Conservation (phyloP, 768 basidiomycete genomes). For the Asterophora lycoperdoides region DNA sequence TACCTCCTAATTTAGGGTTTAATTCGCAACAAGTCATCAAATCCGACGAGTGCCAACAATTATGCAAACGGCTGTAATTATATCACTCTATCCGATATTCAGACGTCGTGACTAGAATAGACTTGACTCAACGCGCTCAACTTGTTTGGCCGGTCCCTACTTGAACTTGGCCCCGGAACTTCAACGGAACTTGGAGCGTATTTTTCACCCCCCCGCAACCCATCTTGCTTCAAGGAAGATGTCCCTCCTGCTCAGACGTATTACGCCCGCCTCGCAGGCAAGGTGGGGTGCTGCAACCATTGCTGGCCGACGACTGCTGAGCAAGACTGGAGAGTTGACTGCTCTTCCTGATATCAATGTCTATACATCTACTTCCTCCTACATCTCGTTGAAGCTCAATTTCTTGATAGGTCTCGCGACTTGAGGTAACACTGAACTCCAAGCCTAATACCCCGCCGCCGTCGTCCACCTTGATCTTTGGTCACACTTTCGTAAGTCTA, state of each 20-base stretch:
- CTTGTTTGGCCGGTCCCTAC: not conserved
- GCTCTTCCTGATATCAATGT: conserved; percentile 35
- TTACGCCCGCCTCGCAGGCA: conserved; percentile 5
- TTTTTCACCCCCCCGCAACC: not conserved
- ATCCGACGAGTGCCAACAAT: too few relatives aligned
- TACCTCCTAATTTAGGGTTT: too few relatives aligned
- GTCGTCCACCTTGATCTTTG: conserved; percentile 70
- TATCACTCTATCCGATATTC: too few relatives aligned
- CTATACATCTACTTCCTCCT: not conserved
- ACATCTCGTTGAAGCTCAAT: not conserved
- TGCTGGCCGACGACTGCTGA: conserved; percentile 11
- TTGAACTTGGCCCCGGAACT: not conserved
- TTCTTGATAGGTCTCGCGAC: conserved; percentile 41
- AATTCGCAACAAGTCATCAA: too few relatives aligned
- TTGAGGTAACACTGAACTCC: conserved; percentile 44
- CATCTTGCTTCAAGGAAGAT: conserved; percentile 3
- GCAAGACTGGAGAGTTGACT: conserved; percentile 16
- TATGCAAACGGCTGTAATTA: too few relatives aligned
- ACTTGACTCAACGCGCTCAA: not conserved
- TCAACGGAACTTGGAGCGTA: not conserved
- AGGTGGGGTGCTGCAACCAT: conserved; percentile 13
- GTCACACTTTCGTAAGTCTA: conserved; percentile 71
- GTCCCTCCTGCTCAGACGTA: conserved; percentile 13
- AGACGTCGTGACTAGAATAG: not conserved
- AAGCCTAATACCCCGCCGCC: conserved; percentile 62